These are phyloP conservation scores for Plantago lanceolata DNA, from an alignment of 305 asterid species.

Conservation along the genomic window DNA sequence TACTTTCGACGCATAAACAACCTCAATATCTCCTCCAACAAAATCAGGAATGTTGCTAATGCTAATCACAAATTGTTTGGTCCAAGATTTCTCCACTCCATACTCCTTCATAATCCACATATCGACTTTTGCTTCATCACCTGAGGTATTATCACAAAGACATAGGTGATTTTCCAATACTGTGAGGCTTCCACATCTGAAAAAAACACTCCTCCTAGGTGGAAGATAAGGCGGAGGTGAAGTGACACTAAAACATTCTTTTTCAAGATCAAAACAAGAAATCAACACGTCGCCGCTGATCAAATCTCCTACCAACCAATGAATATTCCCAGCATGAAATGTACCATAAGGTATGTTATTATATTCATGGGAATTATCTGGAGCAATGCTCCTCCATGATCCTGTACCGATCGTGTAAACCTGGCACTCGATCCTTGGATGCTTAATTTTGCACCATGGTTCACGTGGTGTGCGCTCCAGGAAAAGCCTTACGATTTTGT, in stretches of 20 bases:
- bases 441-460: too few species aligned
- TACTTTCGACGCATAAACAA: constrained; percentile 27
- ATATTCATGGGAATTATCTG: not conserved
- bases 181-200: constrained; percentile 11
- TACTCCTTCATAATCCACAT: constrained; percentile 45
- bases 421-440: too few species aligned
- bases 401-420: constrained; percentile 45
- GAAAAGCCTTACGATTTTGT: too few species aligned
- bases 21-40: constrained; percentile 10
- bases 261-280: constrained; percentile 32
- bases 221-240: constrained; percentile 20
- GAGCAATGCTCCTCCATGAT: too few species aligned
- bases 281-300: constrained; percentile 6
- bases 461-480: too few species aligned
- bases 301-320: constrained; percentile 29
- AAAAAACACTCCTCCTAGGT: not conserved
- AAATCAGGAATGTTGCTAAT: not conserved
- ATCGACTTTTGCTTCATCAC: constrained; percentile 21
- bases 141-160: constrained; percentile 28
- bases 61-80: constrained; percentile 28
- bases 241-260: too few species aligned
- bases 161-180: constrained; percentile 28
- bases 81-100: constrained; percentile 38
- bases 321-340: constrained; percentile 21
- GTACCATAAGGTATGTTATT: constrained; percentile 1